Base-by-base conservation (phyloP, 2,329 filamentous ascomycete genomes). In the Claviceps sp. region DNA sequence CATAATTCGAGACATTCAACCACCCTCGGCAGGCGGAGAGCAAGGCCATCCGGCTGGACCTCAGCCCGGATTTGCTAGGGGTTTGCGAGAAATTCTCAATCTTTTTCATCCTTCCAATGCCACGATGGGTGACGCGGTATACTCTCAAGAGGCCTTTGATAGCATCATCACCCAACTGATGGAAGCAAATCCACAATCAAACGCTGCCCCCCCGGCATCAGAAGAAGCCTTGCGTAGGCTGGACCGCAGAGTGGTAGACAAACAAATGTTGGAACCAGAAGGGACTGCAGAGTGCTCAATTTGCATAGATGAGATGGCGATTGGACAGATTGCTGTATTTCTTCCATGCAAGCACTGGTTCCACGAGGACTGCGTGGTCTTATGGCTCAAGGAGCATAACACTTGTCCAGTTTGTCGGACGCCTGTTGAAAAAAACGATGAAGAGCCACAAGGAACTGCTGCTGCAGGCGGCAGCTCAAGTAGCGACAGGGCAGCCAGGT, bases 291-390 rank as follows among this genome's bases (percentile, higher is more conserved):
- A 96, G 62, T 98, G 93, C 66, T 90, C 87, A 38, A 95, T 98
- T 54, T 98, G 93, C 68, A 95, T 97, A 72, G 89, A 96, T 52
- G 79, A 86, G 30, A 84, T 94, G 55, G 75, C 79, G 26, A 63
- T 86, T 38, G 85, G 82, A 11, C 82, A 86, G 34, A 81, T 86
- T 63, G 87, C 91, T 5, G 79, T 86, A 0, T 77, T 84, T 46
- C 69, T 98, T 49, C 89, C 89, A 0, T 98, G 93, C 69, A 85
- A 81, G 54, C 93, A 98, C 63, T 95, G 88, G 88, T 97, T 95
- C 65, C 91, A 96, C 62, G 83, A 84, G 53, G 73, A 79, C 26
- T 97, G 91, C 61, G 86, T 93, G 37, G 76, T 81, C 24, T 74
- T 86, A 48, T 97, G 91, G 91, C 70, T 97, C 50, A 80, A 78